Base-by-base conservation (phyloP, 2,329 filamentous ascomycete genomes). In the Hypoxylon sp. region DNA sequence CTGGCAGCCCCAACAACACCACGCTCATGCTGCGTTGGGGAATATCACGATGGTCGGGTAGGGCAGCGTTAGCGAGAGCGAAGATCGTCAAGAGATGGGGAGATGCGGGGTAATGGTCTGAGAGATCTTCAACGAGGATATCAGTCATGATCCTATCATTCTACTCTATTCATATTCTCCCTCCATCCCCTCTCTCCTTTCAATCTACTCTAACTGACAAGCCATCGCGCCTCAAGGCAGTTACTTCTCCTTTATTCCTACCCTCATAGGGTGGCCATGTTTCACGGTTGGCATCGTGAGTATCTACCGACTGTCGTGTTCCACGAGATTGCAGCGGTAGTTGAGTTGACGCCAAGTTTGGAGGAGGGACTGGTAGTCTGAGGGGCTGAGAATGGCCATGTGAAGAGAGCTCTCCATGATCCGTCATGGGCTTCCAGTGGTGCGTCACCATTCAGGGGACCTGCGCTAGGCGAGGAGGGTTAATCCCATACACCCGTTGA, bases 31-130 rank as follows among this genome's bases (percentile, higher is more conserved):
- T 62, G 52, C 43, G 60, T 70, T 66, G 68, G 68, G 48, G 62
- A 66, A 64, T 60, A 61, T 68, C 63, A 60, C 38, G 62, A 68
- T 64, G 30, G 11, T 60, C 19, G 21, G 56, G 58, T 45, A 56
- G 50, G 55, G 45, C n/a, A n/a, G n/a, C n/a, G n/a, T 25, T 56
- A 34, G 30, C 21, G 14, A 60, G 19, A 59, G 52, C 23, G 63
- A 49, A 25, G 68, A 67, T 68, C 63, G 46, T 36, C 21, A 62
- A 14, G 49, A 62, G 48, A 68, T 68, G 60, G 55, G 53, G 48
- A 64, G 56, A 72, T 70, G 69, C 69, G 69, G 69, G 69, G 69
- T 72, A 72, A 72, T 53, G 43, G 32, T 50, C 19, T 53, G 38
- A 17, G 36, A 64, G 67, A 70, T 69, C 63, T 49, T 66, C 60